Percentiles rank a stretch among this genome's conserved stretches.
Conservation (phyloP, 192 early-diverging fungal species). For the Coemansia erecta region DNA sequence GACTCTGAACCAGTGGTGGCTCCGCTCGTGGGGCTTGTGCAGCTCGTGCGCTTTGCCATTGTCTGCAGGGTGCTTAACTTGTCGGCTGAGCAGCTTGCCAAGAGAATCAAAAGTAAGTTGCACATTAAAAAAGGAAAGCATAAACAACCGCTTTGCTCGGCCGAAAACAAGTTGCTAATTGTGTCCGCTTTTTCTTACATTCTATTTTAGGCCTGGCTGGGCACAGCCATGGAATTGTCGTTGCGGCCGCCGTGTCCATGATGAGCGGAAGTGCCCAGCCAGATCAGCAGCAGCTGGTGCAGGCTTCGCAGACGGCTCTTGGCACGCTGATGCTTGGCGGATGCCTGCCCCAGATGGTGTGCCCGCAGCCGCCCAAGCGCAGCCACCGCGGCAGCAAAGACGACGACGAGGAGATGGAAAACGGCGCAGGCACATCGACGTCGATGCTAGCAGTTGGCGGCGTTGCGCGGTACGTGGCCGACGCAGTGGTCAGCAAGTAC, state of each 20-base stretch:
- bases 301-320: constrained; percentile 75
- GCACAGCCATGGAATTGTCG: constrained; percentile 85
- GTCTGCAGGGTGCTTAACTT: constrained; percentile 61
- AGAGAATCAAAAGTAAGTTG: constrained; percentile 28
- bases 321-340: constrained; percentile 82
- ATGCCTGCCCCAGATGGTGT: constrained; percentile 71
- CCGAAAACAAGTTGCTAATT: not conserved
- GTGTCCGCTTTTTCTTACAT: not conserved
- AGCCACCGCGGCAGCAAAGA: not conserved
- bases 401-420: not conserved
- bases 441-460: constrained; percentile 77
- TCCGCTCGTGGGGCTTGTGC: constrained; percentile 83
- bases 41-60: constrained; percentile 80
- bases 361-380: constrained; percentile 54
- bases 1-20: constrained; percentile 71
- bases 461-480: constrained; percentile 66
- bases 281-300: constrained; percentile 71
- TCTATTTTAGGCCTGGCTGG: constrained; percentile 72
- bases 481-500: constrained; percentile 74
- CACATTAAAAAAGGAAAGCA: not conserved
- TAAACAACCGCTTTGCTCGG: not conserved
- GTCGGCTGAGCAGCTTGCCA: constrained; percentile 54
- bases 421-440: constrained; percentile 56
- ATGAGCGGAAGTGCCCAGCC: constrained; percentile 48
- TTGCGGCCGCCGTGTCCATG: constrained; percentile 80